These are phyloP conservation scores for Conidiobolus incongruus DNA, from an alignment of 371 early-diverging fungal species.

Conservation along the genomic window DNA sequence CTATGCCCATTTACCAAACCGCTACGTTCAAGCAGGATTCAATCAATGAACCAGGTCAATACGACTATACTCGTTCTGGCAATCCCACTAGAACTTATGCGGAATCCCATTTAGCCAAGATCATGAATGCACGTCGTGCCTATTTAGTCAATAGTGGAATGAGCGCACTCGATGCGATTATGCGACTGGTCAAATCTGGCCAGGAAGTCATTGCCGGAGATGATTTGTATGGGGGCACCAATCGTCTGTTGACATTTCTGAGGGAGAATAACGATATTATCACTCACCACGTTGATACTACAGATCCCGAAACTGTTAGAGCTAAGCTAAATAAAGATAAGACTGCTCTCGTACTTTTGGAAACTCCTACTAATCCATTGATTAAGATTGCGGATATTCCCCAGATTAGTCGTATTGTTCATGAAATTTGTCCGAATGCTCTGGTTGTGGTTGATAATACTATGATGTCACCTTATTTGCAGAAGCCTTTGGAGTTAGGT, in stretches of 20 bases:
- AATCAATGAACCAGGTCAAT: constrained; percentile 64
- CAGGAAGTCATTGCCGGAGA: constrained; percentile 73
- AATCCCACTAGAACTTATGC: constrained; percentile 76
- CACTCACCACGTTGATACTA: constrained; percentile 69
- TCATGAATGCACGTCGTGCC: constrained; percentile 57
- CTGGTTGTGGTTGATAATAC: constrained; percentile 84
- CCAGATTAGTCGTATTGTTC: constrained; percentile 38
- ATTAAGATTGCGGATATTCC: constrained; percentile 67
- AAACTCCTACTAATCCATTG: constrained; percentile 79
- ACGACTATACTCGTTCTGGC: constrained; percentile 77
- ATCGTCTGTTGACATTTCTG: constrained; percentile 54
- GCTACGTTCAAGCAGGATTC: constrained; percentile 84
- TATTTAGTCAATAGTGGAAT: constrained; percentile 69
- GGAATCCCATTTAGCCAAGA: constrained; percentile 68
- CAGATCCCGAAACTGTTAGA: constrained; percentile 27
- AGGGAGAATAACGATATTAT: constrained; percentile 38
- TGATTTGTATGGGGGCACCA: constrained; percentile 79
- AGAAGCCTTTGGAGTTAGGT: constrained; percentile 61
- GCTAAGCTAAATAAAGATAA: constrained; percentile 37
- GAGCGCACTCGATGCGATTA: constrained; percentile 65
- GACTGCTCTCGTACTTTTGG: constrained; percentile 58
- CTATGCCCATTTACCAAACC: constrained; percentile 88
- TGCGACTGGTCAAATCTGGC: constrained; percentile 48
- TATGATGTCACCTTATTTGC: constrained; percentile 82
- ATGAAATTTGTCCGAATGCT: constrained; percentile 37